phyloP scores from a whole-genome alignment of 1,284 basidiomycete genomes.

The Xerocomus nothofagi region DNA sequence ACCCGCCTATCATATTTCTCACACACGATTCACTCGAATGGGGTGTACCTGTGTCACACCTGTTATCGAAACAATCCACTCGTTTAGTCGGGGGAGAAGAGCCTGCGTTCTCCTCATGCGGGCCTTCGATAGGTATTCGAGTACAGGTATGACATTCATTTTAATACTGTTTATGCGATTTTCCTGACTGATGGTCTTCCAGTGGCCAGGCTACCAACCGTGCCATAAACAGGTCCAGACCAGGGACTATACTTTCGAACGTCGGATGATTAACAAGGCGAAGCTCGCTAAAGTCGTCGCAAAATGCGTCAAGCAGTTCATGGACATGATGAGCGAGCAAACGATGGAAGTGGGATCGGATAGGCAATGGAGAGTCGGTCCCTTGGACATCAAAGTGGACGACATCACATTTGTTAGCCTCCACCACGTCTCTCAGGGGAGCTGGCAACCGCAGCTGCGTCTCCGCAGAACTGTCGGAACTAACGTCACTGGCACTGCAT shows the following conservation, averaged over 20 bases:
- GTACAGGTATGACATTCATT: constrained; percentile 31
- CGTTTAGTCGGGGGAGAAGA: constrained; percentile 50
- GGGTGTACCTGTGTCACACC: constrained; percentile 56
- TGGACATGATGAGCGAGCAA: neutral
- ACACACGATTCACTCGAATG: constrained; percentile 48
- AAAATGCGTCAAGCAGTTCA: constrained; percentile 42
- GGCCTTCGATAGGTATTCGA: constrained; percentile 68
- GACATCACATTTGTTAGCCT: constrained; percentile 66
- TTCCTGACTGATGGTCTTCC: neutral
- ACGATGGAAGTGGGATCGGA: constrained; percentile 11
- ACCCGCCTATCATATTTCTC: constrained; percentile 59
- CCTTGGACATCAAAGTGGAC: constrained; percentile 50
- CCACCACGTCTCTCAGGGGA: constrained; percentile 72
- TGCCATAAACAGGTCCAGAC: constrained; percentile 71
- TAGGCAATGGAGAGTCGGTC: constrained; percentile 52
- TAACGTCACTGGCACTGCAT: no score
- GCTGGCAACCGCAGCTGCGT: constrained; percentile 71
- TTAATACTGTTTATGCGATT: constrained; percentile 38
- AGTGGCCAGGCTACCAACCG: constrained; percentile 72
- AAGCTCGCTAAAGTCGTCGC: constrained; percentile 63
- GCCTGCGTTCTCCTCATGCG: constrained; percentile 58
- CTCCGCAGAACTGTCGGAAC: constrained; percentile 28
- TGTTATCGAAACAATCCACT: constrained; percentile 40
- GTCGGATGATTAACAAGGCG: constrained; percentile 58
- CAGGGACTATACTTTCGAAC: constrained; percentile 64